Conservation (phyloP, 148 eudicot species). For the Salicornia ramosissima region DNA sequence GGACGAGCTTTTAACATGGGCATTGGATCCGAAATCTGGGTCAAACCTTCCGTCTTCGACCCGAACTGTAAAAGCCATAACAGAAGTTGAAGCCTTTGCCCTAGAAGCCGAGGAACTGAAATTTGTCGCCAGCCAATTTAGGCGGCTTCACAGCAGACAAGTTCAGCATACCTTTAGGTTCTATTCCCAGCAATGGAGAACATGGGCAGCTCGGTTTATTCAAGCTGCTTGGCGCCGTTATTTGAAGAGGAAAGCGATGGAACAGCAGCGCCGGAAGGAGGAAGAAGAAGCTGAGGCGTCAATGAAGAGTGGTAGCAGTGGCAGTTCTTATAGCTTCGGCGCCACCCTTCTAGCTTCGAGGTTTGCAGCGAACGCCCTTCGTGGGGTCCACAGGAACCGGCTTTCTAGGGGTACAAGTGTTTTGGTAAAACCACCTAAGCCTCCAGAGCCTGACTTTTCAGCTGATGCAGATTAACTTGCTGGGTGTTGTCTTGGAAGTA, state of each 20-base stretch:
- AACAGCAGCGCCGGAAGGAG: conserved; percentile 55
- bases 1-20: conserved; percentile 89
- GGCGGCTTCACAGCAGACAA: conserved; percentile 85
- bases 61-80: conserved; percentile 70
- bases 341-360: conserved; percentile 70
- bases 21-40: conserved; percentile 76
- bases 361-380: conserved; percentile 75
- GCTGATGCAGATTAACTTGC: conserved; percentile 58
- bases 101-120: conserved; percentile 76
- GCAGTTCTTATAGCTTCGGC: conserved; percentile 54
- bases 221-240: conserved; percentile 92
- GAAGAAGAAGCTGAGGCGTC: conserved; percentile 58
- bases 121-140: conserved; percentile 81
- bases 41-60: conserved; percentile 82
- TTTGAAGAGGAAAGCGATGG: conserved; percentile 58
- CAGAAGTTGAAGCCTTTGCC: conserved; percentile 86
- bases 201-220: conserved; percentile 88
- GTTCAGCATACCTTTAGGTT: conserved; percentile 91
- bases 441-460: conserved; percentile 85
- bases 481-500: conserved; percentile 8
- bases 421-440: conserved; percentile 74
- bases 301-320: conserved; percentile 30
- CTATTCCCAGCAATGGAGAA: conserved; percentile 85
- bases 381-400: conserved; percentile 73
- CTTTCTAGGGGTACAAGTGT: conserved; percentile 45